phyloP scores from a whole-genome alignment of 768 basidiomycete genomes.

The Leccinum broughii region DNA sequence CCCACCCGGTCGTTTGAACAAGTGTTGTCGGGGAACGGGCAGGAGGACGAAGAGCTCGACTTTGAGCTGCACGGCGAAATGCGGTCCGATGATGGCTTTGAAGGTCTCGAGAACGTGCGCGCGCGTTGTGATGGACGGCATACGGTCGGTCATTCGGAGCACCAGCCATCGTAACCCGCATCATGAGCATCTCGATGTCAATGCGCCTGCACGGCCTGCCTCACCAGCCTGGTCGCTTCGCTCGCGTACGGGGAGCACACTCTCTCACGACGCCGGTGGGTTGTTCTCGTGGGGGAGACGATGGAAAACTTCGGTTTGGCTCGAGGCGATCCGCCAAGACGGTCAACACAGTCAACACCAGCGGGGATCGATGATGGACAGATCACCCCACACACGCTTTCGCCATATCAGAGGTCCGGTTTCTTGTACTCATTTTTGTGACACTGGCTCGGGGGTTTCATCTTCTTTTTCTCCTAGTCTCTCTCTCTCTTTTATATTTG shows the following conservation, averaged over 20 bases:
- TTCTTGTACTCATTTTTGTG: conserved; percentile 12
- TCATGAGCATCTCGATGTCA: conserved; percentile 56
- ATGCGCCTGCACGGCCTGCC: conserved; percentile 53
- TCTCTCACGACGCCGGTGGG: conserved; percentile 67
- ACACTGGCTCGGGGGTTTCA: background rate
- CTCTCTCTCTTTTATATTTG: background rate
- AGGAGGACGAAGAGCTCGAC: conserved; percentile 67
- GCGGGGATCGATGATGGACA: conserved; percentile 26
- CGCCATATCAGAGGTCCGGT: background rate
- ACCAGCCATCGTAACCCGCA: conserved; percentile 44
- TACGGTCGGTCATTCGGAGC: conserved; percentile 59
- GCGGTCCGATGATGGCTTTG: conserved; percentile 76
- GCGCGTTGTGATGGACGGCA: conserved; percentile 89
- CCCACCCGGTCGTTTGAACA: conserved; percentile 70
- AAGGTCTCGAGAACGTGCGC: conserved; percentile 93
- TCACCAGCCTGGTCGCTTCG: conserved; percentile 89
- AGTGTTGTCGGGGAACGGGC: conserved; percentile 34
- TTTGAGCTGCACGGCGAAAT: conserved; percentile 82
- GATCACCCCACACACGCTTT: background rate
- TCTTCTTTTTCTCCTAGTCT: background rate
- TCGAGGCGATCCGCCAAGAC: conserved; percentile 58
- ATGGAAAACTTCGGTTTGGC: conserved; percentile 73
- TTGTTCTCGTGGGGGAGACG: conserved; percentile 69
- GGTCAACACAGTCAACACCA: conserved; percentile 25
- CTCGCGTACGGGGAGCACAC: conserved; percentile 72